These are phyloP conservation scores for Tulasnella sp. DNA, from an alignment of 768 basidiomycete species.

Conservation along the genomic window DNA sequence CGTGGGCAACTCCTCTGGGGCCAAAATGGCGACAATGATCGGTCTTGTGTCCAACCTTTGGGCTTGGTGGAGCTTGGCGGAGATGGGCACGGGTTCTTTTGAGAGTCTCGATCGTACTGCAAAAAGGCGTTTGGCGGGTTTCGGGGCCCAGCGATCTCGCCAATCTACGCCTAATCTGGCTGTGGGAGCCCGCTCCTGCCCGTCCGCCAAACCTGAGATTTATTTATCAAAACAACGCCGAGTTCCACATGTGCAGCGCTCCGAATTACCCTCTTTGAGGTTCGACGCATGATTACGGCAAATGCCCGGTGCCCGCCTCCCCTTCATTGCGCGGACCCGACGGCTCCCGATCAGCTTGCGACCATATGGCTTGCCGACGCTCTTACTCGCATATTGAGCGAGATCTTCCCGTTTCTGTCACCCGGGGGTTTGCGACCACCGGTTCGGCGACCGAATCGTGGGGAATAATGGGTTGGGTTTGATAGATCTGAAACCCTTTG, in stretches of 20 bases:
- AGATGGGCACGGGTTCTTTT: background rate
- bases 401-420: background rate
- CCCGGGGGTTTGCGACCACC: background rate
- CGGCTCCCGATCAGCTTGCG: background rate
- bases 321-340: background rate
- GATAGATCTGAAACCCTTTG: conserved; percentile 7
- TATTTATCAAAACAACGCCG: background rate
- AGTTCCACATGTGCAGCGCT: too few species aligned
- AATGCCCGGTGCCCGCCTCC: background rate
- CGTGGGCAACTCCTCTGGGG: too few species aligned
- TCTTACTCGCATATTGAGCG: background rate
- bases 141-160: background rate
- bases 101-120: background rate
- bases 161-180: background rate
- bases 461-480: background rate
- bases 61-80: background rate
- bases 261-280: background rate
- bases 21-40: background rate
- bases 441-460: background rate
- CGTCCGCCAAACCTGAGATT: background rate
- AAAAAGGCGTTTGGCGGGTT: background rate
- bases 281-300: background rate
- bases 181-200: background rate
- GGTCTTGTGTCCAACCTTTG: background rate
- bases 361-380: background rate